Conservation (phyloP, 2,329 filamentous ascomycete species). For the Beauveria scarabaeidicola region DNA sequence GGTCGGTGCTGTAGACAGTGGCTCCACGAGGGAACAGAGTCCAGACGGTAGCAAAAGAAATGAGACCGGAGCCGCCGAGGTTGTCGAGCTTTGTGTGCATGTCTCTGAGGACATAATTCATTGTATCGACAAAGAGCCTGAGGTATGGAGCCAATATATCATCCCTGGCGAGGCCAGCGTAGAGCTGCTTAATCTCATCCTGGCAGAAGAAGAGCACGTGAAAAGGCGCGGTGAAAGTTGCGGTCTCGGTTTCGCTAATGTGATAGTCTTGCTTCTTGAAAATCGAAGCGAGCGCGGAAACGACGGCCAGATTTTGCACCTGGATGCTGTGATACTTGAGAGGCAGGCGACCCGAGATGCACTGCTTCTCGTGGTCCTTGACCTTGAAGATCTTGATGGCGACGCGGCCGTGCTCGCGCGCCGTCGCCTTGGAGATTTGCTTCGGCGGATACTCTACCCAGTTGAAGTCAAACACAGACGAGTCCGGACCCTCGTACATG, state of each 20-base stretch:
- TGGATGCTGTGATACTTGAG: slow-evolving; percentile 33
- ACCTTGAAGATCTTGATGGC: slow-evolving; percentile 39
- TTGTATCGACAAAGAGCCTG: slow-evolving; percentile 30
- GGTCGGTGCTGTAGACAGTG: slow-evolving; percentile 29
- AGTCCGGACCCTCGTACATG: slow-evolving; percentile 29
- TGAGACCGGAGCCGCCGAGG: slow-evolving; percentile 29
- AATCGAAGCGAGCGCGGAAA: slow-evolving; percentile 34
- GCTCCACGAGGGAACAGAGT: slow-evolving; percentile 33
- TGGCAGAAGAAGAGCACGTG: slow-evolving; percentile 35
- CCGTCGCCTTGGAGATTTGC: slow-evolving; percentile 30
- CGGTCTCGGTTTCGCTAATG: slow-evolving; percentile 28
- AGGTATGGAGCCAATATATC: slow-evolving; percentile 28
- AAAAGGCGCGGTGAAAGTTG: slow-evolving; percentile 32
- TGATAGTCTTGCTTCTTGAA: slow-evolving; percentile 32
- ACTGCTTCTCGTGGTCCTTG: slow-evolving; percentile 33
- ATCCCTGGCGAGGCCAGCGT: slow-evolving; percentile 18
- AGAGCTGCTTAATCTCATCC: slow-evolving; percentile 30
- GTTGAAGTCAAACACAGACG: slow-evolving; percentile 18
- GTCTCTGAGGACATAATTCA: slow-evolving; percentile 36
- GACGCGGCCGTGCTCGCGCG: slow-evolving; percentile 28
- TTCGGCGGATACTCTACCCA: slow-evolving; percentile 35
- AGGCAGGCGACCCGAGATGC: slow-evolving; percentile 28
- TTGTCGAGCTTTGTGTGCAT: slow-evolving; percentile 27
- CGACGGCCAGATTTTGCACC: slow-evolving; percentile 33
- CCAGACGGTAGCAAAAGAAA: slow-evolving; percentile 35